Conservation (phyloP, 768 basidiomycete species). For the Macrolepiota albuminosa region DNA sequence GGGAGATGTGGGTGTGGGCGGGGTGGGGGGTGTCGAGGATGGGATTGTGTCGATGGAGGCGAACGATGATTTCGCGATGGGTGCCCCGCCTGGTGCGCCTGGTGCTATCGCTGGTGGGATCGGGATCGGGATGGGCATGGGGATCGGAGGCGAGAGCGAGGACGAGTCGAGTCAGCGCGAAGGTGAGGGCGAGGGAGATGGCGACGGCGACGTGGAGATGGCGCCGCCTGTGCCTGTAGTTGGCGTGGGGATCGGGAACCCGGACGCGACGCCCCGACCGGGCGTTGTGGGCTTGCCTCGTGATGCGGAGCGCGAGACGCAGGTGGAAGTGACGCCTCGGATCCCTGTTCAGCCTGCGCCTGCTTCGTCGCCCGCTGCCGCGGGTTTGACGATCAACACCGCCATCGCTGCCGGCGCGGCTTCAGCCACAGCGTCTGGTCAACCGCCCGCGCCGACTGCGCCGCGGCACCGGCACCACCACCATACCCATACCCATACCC, state of each 20-base stretch:
- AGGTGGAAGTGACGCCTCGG: background rate
- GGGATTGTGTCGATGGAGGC: conserved; percentile 72
- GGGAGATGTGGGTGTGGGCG: conserved; percentile 26
- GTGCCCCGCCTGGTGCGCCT: conserved; percentile 85
- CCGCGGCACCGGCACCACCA: background rate
- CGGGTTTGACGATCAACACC: background rate
- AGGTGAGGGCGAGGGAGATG: conserved; percentile 19
- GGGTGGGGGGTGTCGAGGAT: conserved; percentile 58
- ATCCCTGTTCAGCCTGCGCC: background rate
- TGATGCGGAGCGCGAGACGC: background rate
- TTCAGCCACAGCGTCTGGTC: background rate
- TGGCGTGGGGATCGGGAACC: conserved; percentile 25
- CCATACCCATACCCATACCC: background rate
- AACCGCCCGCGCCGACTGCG: background rate
- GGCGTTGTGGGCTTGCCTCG: conserved; percentile 50
- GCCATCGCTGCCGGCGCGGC: background rate
- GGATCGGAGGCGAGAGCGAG: conserved; percentile 21
- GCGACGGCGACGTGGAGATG: conserved; percentile 19
- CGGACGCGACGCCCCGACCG: conserved; percentile 63
- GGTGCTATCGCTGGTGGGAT: conserved; percentile 55
- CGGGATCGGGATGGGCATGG: conserved; percentile 21
- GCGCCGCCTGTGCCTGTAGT: background rate
- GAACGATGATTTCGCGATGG: conserved; percentile 89
- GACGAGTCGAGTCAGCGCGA: conserved; percentile 17
- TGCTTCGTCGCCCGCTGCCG: background rate